Evolutionary conservation across 2,329 filamentous ascomycete species (phyloP).

Genomic region (Triangularia verruculosa): DNA sequence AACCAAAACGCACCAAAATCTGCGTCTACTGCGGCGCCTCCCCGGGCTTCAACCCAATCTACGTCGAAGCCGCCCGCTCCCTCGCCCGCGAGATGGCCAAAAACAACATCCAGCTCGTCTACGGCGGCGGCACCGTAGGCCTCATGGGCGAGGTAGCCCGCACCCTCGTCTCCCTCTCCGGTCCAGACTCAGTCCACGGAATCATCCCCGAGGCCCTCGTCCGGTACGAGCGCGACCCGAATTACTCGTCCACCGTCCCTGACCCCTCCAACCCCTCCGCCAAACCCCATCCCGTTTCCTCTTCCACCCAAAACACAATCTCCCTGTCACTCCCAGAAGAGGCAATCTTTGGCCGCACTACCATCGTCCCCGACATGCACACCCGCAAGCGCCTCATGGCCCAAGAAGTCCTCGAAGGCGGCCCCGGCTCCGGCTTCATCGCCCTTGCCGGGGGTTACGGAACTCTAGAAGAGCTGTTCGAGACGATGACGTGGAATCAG

Average conservation of each 20-base stretch:
- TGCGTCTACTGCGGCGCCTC: slow-evolving; percentile 94
- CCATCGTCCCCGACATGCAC: slow-evolving; percentile 93
- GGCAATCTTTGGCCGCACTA: slow-evolving; percentile 73
- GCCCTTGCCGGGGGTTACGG: slow-evolving; percentile 88
- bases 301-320: background rate
- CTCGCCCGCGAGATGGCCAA: slow-evolving; percentile 72
- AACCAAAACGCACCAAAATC: slow-evolving; percentile 57
- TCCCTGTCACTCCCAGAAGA: slow-evolving; percentile 59
- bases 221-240: slow-evolving; percentile 67
- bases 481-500: slow-evolving; percentile 92
- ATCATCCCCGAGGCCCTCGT: slow-evolving; percentile 88
- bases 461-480: slow-evolving; percentile 93
- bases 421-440: slow-evolving; percentile 82
- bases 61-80: slow-evolving; percentile 73
- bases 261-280: slow-evolving; percentile 29
- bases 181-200: slow-evolving; percentile 81
- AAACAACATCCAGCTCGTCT: slow-evolving; percentile 82
- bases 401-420: slow-evolving; percentile 75
- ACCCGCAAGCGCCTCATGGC: slow-evolving; percentile 94
- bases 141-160: slow-evolving; percentile 93
- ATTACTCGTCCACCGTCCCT: slow-evolving; percentile 44
- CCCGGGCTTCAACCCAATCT: slow-evolving; percentile 66
- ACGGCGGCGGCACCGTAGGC: slow-evolving; percentile 90
- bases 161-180: slow-evolving; percentile 78
- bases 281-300: background rate